phyloP scores from a whole-genome alignment of 495 filamentous ascomycete species.

The Penicillium riverlandense region DNA sequence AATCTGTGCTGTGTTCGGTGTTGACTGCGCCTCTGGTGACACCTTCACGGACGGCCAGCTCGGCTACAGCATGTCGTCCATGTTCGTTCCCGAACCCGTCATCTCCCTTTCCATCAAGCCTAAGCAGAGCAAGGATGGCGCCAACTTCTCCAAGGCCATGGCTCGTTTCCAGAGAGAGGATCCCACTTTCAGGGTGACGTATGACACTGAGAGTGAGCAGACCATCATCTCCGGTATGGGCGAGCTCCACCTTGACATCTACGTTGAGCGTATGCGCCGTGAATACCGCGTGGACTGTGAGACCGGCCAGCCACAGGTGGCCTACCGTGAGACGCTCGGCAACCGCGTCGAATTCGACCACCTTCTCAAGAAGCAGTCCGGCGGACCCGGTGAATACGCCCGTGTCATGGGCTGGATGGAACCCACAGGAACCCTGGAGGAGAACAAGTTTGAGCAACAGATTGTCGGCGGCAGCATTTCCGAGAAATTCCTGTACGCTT shows the following conservation, averaged over 20 bases:
- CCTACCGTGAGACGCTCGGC: slow-evolving; percentile 92
- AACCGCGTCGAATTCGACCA: slow-evolving; percentile 77
- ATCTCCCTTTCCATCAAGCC: slow-evolving; percentile 97
- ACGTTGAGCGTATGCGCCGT: slow-evolving; percentile 95
- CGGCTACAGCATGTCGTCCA: slow-evolving; percentile 95
- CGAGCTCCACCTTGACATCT: slow-evolving; percentile 94
- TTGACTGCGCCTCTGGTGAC: slow-evolving; percentile 96
- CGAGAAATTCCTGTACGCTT: slow-evolving; percentile 94
- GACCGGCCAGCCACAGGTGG: slow-evolving; percentile 95
- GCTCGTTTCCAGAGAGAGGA: slow-evolving; percentile 98
- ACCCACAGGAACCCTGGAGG: slow-evolving; percentile 62
- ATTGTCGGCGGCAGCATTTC: slow-evolving; percentile 86
- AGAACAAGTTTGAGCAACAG: slow-evolving; percentile 79
- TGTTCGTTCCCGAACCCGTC: slow-evolving; percentile 98
- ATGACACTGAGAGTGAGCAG: slow-evolving; percentile 84
- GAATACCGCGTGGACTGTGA: slow-evolving; percentile 94
- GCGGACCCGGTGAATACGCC: slow-evolving; percentile 93
- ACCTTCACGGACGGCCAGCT: slow-evolving; percentile 94
- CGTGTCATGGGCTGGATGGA: slow-evolving; percentile 91
- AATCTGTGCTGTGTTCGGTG: slow-evolving; percentile 97
- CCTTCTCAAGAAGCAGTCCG: slow-evolving; percentile 91
- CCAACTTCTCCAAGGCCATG: slow-evolving; percentile 98
- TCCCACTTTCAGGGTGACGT: slow-evolving; percentile 91
- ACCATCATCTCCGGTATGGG: slow-evolving; percentile 99
- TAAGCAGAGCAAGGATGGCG: slow-evolving; percentile 83